phyloP scores from a whole-genome alignment of 768 basidiomycete species.

The Agrocybe chaxingu region DNA sequence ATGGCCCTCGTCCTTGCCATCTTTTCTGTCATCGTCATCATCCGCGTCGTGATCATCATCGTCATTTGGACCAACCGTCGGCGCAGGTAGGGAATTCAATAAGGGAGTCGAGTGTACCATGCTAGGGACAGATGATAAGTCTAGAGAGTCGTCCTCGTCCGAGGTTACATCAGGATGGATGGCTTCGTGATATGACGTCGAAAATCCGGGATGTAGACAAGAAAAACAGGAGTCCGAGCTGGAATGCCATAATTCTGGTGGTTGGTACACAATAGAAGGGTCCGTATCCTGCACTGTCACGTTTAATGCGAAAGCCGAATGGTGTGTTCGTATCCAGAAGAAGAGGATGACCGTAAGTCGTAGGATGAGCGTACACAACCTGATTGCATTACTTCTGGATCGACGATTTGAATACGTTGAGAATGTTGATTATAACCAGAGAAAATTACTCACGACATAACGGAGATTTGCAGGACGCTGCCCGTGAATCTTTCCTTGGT shows the following conservation, averaged over 20 bases:
- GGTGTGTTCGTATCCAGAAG: constrained; percentile 14
- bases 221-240: constrained; percentile 25
- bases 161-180: constrained; percentile 16
- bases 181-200: constrained; percentile 34
- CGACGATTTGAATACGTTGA: neutral
- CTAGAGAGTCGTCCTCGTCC: constrained; percentile 15
- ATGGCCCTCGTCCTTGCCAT: constrained; percentile 5
- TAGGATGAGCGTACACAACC: constrained; percentile 14
- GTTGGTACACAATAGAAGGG: constrained; percentile 34
- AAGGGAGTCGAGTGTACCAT: neutral
- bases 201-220: constrained; percentile 25
- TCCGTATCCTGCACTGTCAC: constrained; percentile 37
- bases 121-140: neutral
- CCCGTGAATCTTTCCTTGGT: constrained; percentile 8
- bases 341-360: constrained; percentile 17
- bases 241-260: constrained; percentile 32
- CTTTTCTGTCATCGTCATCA: constrained; percentile 2
- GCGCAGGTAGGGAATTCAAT: neutral
- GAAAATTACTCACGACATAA: constrained; percentile 14
- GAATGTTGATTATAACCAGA: neutral
- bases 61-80: neutral
- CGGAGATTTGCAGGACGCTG: neutral
- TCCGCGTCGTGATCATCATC: constrained; percentile 6
- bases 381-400: constrained; percentile 7
- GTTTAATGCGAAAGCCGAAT: constrained; percentile 23